These are phyloP conservation scores for Sporothrix mexicana DNA, from an alignment of 2,329 filamentous ascomycete genomes.

Conservation along the genomic window DNA sequence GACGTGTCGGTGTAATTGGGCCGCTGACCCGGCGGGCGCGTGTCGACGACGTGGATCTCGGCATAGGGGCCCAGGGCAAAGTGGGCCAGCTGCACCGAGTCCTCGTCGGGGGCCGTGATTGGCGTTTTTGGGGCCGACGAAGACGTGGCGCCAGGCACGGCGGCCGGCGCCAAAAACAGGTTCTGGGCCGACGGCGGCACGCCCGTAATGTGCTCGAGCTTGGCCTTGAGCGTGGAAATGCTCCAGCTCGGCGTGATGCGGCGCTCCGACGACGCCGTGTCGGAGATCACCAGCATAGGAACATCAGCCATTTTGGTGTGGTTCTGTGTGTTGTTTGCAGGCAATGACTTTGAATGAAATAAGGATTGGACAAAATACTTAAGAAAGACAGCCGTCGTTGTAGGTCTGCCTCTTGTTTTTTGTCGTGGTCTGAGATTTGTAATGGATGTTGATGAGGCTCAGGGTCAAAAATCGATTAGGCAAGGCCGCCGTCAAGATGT, in stretches of 20 bases:
- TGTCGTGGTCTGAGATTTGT: slow-evolving; percentile 4
- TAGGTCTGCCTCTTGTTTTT: neutral
- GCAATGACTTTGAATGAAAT: no score
- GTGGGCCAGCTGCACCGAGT: slow-evolving; percentile 65
- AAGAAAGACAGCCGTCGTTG: no score
- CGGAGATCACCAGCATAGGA: slow-evolving; percentile 74
- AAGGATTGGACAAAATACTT: no score
- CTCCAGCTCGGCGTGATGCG: slow-evolving; percentile 93
- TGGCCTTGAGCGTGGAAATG: slow-evolving; percentile 79
- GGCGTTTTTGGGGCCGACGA: slow-evolving; percentile 62
- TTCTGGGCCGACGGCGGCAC: slow-evolving; percentile 81
- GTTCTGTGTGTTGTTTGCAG: neutral
- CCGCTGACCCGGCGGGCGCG: slow-evolving; percentile 74
- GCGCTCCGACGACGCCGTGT: slow-evolving; percentile 82
- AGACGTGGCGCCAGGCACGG: slow-evolving; percentile 9
- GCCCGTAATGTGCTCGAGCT: slow-evolving; percentile 91
- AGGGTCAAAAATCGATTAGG: neutral
- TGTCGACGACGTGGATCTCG: slow-evolving; percentile 80
- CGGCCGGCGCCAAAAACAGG: slow-evolving; percentile 68
- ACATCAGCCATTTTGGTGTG: slow-evolving; percentile 67
- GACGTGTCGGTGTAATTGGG: slow-evolving; percentile 83
- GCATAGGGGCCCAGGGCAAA: slow-evolving; percentile 76
- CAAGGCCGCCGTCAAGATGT: neutral
- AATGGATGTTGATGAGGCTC: neutral
- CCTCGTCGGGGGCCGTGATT: slow-evolving; percentile 71